Conservation (phyloP, 768 basidiomycete genomes). For the Macrolepiota fuliginosa region DNA sequence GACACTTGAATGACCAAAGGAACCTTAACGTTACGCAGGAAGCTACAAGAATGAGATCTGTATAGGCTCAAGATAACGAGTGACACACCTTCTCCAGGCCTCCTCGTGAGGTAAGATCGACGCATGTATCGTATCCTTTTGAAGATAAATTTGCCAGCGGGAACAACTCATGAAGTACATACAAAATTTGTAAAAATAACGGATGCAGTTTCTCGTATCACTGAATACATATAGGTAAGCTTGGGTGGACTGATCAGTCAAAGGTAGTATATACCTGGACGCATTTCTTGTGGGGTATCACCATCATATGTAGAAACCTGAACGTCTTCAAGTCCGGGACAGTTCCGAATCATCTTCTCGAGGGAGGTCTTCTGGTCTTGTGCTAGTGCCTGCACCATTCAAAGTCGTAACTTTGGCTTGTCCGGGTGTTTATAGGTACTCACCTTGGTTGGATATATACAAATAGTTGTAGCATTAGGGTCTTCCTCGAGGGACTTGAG, state of each 20-base stretch:
- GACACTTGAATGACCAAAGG: not conserved
- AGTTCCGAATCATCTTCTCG: slow-evolving; percentile 59
- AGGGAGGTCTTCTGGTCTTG: slow-evolving; percentile 81
- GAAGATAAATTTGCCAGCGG: not conserved
- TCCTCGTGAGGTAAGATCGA: slow-evolving; percentile 86
- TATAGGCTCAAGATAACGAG: not conserved
- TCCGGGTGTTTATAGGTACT: slow-evolving; percentile 1
- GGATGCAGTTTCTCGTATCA: slow-evolving; percentile 69
- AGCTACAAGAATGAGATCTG: slow-evolving; percentile 38
- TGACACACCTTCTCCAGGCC: slow-evolving; percentile 65
- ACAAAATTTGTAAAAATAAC: slow-evolving; percentile 91
- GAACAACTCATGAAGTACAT: slow-evolving; percentile 16
- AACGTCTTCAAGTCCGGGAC: slow-evolving; percentile 60
- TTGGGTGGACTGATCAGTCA: not conserved
- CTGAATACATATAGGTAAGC: slow-evolving; percentile 28
- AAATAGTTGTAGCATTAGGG: slow-evolving; percentile 62
- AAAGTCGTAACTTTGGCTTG: not conserved
- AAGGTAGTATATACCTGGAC: slow-evolving; percentile 43
- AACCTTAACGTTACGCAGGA: slow-evolving; percentile 69
- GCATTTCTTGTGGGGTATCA: slow-evolving; percentile 72
- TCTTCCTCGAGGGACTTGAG: slow-evolving; percentile 65
- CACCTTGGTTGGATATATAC: slow-evolving; percentile 89
- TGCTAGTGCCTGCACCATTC: slow-evolving; percentile 67
- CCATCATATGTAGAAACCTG: slow-evolving; percentile 84
- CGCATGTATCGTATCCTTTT: slow-evolving; percentile 80